Base-by-base conservation (phyloP, 495 filamentous ascomycete genomes). In the Aspergillus olivimuriae region DNA sequence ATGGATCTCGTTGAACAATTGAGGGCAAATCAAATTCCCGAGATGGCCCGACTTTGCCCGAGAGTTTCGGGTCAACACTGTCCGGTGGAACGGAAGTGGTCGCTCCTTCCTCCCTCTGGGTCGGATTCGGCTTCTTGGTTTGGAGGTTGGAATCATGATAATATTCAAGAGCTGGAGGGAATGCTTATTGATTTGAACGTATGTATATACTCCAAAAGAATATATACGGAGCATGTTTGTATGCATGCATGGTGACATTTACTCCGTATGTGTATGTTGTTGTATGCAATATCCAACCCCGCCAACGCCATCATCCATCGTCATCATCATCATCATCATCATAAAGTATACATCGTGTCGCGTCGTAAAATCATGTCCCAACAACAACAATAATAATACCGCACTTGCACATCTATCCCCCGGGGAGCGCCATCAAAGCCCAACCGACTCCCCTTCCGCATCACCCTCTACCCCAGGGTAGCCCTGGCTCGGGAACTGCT, bases 21-120 rank as follows among this genome's bases (percentile, higher is more conserved):
- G 35, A 41, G 41, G 44, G 48, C 43, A 50, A 58, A 51, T 38
- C 37, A 49, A 50, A 49, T 54, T 50, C 48, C 56, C 51, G 53
- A 37, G 38, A 22, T 37, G 28, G 48, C 53, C 61, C 61, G 59
- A 52, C 46, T 57, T 59, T 46, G n/a, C 49, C 59, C 62, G 62
- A 61, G 39, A 34, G 28, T 26, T 44, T 46, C 44, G 34, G 46
- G 24, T 36, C 33, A 28, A 30, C 2, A 10, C 3, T 30, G 14
- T 30, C 38, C 45, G 46, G 46, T 37, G 34, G 36, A 48, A 34
- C 34, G 46, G 47, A 50, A 44, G 41, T 0, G 26, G 12, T n/a
- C 22, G 7, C 14, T 5, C 12, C 17, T 16, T 28, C 1, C 24
- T 4, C 7, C 8, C 12, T 39, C n/a, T n/a, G n/a, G n/a, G n/a